Evolutionary conservation across 2,329 filamentous ascomycete species (phyloP).

Genomic region (Verticillium longisporum): DNA sequence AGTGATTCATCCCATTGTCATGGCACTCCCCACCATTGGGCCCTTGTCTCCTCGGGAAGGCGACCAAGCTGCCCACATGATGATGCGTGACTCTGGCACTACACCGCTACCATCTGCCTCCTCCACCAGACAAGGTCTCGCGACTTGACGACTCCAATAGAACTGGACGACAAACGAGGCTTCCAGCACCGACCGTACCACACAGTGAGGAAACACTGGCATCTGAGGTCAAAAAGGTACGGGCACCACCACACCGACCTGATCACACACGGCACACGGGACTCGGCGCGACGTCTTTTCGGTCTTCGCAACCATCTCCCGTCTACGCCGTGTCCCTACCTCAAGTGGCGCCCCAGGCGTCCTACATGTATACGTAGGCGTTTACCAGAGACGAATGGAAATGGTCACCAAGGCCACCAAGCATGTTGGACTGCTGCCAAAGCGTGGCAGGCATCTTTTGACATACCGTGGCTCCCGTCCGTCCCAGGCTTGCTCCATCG

Average conservation of each 20-base stretch:
- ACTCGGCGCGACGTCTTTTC: background rate
- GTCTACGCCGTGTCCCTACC: background rate
- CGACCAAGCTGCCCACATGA: no score
- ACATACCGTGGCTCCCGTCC: background rate
- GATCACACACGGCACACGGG: background rate
- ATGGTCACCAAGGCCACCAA: background rate
- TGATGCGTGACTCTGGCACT: no score
- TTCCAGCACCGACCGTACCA: no score
- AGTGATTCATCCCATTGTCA: background rate
- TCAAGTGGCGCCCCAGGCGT: background rate
- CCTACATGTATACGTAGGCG: background rate
- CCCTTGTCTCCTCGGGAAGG: background rate
- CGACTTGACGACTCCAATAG: background rate
- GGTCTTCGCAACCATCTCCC: background rate
- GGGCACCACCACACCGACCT: background rate
- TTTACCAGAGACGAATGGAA: background rate
- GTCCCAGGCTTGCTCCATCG: background rate
- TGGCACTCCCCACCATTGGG: background rate
- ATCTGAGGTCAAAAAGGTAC: background rate
- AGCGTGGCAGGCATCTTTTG: background rate
- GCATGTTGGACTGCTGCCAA: background rate
- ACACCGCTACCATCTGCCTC: no score
- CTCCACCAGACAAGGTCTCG: background rate
- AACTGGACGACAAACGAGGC: background rate
- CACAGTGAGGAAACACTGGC: background rate